phyloP scores from a whole-genome alignment of 2,329 filamentous ascomycete genomes.

The Colletotrichum australisinense region DNA sequence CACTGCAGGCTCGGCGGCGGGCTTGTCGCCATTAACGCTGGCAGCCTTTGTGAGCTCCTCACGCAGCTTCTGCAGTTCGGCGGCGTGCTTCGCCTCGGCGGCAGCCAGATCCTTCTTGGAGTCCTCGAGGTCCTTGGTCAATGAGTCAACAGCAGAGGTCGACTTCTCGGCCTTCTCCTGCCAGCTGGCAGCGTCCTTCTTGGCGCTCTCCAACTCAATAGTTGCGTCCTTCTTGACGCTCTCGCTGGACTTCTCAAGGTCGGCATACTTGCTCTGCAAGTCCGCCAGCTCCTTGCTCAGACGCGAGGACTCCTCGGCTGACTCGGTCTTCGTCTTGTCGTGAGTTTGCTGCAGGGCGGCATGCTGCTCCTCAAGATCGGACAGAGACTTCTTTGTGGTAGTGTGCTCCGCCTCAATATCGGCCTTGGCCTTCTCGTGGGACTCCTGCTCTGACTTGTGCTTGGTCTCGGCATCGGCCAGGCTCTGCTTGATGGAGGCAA shows the following conservation, averaged over 20 bases:
- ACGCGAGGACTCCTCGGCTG: slow-evolving; percentile 23
- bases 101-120: slow-evolving; percentile 39
- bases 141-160: slow-evolving; percentile 5
- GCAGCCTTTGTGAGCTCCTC: slow-evolving; percentile 48
- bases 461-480: slow-evolving; percentile 40
- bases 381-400: slow-evolving; percentile 28
- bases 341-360: slow-evolving; percentile 31
- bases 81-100: slow-evolving; percentile 32
- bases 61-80: slow-evolving; percentile 43
- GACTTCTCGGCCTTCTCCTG: slow-evolving; percentile 24
- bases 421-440: slow-evolving; percentile 38
- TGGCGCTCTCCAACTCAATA: slow-evolving; percentile 25
- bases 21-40: slow-evolving; percentile 50
- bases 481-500: slow-evolving; percentile 43
- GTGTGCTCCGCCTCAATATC: slow-evolving; percentile 17
- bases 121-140: slow-evolving; percentile 38
- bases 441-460: slow-evolving; percentile 38
- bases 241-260: slow-evolving; percentile 29
- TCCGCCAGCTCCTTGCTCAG: slow-evolving; percentile 23
- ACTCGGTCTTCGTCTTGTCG: slow-evolving; percentile 37
- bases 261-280: slow-evolving; percentile 22
- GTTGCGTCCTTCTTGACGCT: slow-evolving; percentile 1
- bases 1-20: slow-evolving; percentile 43
- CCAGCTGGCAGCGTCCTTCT: slow-evolving; percentile 29
- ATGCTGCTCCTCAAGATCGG: slow-evolving; percentile 36